Percentiles rank a stretch among this genome's conserved stretches.
Conservation (phyloP, 2,329 filamentous ascomycete species). For the Malbranchea cinnamomea region DNA sequence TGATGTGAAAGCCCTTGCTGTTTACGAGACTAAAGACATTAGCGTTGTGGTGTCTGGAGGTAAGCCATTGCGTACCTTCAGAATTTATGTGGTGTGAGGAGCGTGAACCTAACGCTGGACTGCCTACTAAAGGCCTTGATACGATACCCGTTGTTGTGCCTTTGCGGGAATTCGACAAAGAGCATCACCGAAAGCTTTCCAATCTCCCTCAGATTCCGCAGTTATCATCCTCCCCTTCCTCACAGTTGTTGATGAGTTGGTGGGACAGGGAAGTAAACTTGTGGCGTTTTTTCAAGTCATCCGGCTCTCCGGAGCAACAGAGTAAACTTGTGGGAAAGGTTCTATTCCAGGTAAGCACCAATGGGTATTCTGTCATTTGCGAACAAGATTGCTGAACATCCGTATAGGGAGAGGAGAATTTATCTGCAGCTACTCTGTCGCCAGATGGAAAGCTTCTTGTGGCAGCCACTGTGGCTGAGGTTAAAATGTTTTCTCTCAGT, state of each 20-base stretch:
- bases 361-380: not conserved
- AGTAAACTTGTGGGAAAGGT: constrained; percentile 50
- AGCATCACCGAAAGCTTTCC: constrained; percentile 71
- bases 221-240: constrained; percentile 55
- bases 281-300: constrained; percentile 46
- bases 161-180: constrained; percentile 58
- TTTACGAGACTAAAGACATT: constrained; percentile 68
- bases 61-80: constrained; percentile 24
- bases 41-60: constrained; percentile 88
- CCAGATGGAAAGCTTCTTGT: constrained; percentile 56
- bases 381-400: constrained; percentile 26
- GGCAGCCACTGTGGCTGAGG: constrained; percentile 57
- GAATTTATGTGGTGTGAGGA: not conserved
- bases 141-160: constrained; percentile 70
- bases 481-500: constrained; percentile 63
- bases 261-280: constrained; percentile 80
- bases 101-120: constrained; percentile 3
- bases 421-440: constrained; percentile 60
- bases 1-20: constrained; percentile 87
- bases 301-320: constrained; percentile 23
- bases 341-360: constrained; percentile 34
- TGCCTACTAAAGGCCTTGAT: constrained; percentile 59
- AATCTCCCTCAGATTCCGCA: constrained; percentile 66
- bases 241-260: constrained; percentile 72
- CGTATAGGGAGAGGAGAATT: constrained; percentile 57